Evolutionary conservation across 306 rosid species (phyloP), one percentile per base, ranked within the genome.

Genomic region (Abrus pulchellus): DNA sequence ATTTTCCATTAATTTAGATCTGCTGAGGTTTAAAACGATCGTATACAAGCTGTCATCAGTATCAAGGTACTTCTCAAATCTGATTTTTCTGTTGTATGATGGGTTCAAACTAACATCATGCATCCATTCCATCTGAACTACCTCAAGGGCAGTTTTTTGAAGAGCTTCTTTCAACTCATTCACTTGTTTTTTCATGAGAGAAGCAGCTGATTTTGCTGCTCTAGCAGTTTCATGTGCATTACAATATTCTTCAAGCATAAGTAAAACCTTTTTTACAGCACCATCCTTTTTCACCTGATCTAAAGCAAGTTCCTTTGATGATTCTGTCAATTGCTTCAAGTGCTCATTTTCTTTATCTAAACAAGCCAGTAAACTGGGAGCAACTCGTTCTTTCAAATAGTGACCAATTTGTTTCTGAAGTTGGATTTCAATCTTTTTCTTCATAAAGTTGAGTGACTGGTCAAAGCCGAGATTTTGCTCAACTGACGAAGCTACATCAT

Each of bases 401-500:
- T 84, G 85, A 75, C 82, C 76, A 68, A 92, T 68, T 83, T 86
- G 93, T 73, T 87, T 90, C 83, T 91, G 97, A 82, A 94, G 91
- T 86, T 92, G 94, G 83, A 82, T 83, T 83, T 91, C 94, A 87
- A 94, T 94, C 85, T 91, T 94, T 89, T 91, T 88, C 94, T 87
- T 92, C 76, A 88, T 83, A 76, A 88, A 86, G 86, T 87, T 87
- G 80, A 91, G 87, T 69, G 93, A 92, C 86, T 91, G 94, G 77
- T 90, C 98, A 83, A 92, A 92, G 79, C 97, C 98, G 14, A 91
- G 88, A 83, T 90, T 91, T 87, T 92, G 96, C 89, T 94, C 97
- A 65, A 94, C 88, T 49, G 91, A 90, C n/a, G 88, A 90, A 79
- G 98, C 90, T 68, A 94, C 86, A 50, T 94, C 97, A 86, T 83